Conservation (phyloP, 2,329 filamentous ascomycete species). For the Epicoccum sorghinum region DNA sequence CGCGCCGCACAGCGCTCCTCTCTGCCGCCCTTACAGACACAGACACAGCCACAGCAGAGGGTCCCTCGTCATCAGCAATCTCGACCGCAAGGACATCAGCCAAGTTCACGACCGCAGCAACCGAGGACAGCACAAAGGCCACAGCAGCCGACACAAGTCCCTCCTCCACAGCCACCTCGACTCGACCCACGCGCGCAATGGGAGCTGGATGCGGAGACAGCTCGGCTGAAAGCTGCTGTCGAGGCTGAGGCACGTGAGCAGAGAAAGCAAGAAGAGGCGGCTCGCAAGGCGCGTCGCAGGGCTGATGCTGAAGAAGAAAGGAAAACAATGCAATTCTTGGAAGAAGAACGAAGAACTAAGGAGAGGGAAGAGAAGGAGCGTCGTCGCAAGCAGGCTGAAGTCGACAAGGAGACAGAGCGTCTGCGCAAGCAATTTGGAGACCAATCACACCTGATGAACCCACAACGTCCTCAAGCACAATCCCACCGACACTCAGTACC, state of each 20-base stretch:
- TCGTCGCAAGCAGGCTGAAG: constrained; percentile 58
- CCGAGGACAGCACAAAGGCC: constrained; percentile 41
- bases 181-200: constrained; percentile 59
- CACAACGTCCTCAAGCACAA: constrained; percentile 24
- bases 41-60: background rate
- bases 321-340: constrained; percentile 41
- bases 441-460: constrained; percentile 36
- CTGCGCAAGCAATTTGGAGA: constrained; percentile 71
- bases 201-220: constrained; percentile 59
- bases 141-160: constrained; percentile 33
- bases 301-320: constrained; percentile 63
- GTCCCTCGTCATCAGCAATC: background rate
- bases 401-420: constrained; percentile 77
- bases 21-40: constrained; percentile 38
- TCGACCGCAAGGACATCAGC: constrained; percentile 12
- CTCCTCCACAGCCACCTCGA: constrained; percentile 31
- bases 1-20: constrained; percentile 34
- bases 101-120: constrained; percentile 6
- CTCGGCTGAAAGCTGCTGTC: constrained; percentile 52
- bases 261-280: constrained; percentile 52
- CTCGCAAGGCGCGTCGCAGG: constrained; percentile 62
- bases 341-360: constrained; percentile 60
- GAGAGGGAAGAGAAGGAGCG: constrained; percentile 69
- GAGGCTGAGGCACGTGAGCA: constrained; percentile 53
- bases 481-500: constrained; percentile 33